Conservation (phyloP, 768 basidiomycete species). For the Termitomyces sp. region DNA sequence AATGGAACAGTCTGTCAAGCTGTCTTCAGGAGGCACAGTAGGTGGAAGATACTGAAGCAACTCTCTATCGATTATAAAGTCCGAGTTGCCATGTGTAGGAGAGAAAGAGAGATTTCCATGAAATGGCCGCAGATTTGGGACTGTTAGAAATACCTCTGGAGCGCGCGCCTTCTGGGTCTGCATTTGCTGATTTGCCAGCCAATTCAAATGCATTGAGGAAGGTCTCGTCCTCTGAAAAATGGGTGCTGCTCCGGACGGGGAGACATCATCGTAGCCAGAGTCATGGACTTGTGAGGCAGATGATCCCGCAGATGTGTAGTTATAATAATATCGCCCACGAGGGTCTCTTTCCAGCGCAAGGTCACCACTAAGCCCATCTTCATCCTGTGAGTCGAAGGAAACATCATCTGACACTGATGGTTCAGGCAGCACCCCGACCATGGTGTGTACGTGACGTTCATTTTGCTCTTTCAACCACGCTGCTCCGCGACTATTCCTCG, state of each 20-base stretch:
- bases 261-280: slow-evolving; percentile 49
- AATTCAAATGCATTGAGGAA: slow-evolving; percentile 62
- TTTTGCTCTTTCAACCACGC: slow-evolving; percentile 86
- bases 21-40: slow-evolving; percentile 48
- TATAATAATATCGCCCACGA: slow-evolving; percentile 74
- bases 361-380: slow-evolving; percentile 51
- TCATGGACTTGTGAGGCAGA: slow-evolving; percentile 50
- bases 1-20: slow-evolving; percentile 77
- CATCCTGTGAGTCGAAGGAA: slow-evolving; percentile 36
- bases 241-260: slow-evolving; percentile 19
- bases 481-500: slow-evolving; percentile 64
- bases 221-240: slow-evolving; percentile 41
- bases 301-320: slow-evolving; percentile 51
- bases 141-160: slow-evolving; percentile 17
- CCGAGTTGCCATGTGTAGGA: slow-evolving; percentile 3
- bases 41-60: slow-evolving; percentile 48
- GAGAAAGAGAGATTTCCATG: slow-evolving; percentile 6
- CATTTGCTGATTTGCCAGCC: slow-evolving; percentile 58
- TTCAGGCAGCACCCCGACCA: slow-evolving; percentile 54
- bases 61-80: slow-evolving; percentile 33
- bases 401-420: slow-evolving; percentile 54
- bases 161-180: slow-evolving; percentile 22
- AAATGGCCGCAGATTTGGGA: slow-evolving; percentile 25
- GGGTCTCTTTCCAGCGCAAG: slow-evolving; percentile 64
- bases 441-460: slow-evolving; percentile 55